Base-by-base conservation (phyloP, 2,329 filamentous ascomycete species). In the Fusarium drepaniforme region DNA sequence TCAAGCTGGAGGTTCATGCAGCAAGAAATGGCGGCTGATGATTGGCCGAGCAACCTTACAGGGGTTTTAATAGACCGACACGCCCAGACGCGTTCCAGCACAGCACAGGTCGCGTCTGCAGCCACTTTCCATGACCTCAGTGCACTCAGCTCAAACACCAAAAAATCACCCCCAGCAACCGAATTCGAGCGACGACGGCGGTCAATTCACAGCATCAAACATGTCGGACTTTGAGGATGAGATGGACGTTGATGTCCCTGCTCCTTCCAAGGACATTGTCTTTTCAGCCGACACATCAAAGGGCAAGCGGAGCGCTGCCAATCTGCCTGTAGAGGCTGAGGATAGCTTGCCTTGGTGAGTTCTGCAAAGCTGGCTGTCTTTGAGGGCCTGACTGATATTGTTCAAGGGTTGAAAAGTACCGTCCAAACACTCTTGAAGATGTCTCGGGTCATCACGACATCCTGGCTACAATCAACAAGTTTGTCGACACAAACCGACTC, bases 371-470 rank as follows among this genome's bases (percentile, higher is more conserved):
- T 21, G 7, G 0, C 3, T 18, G 1, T 11, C 49, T 3, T 11
- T 46, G 13, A 33, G 4, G 11, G 9, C 18, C 16, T 1, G 13
- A 13, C 42, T 66, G 38, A 60, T 67, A 38, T 8, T 16, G 12
- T 38, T 28, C 33, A 70, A 95, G 94, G 96, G 95, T 99, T 11
- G 97, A 99, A 82, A 99, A 99, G 81, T 99, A 98, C 85, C 91
- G 97, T 64, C 97, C 97, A 21, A 92, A 92, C 72, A 95, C 94
- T 2, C 90, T 99, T 56, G 91, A 93, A 77, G 97, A 99, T 84
- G 97, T 99, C 68, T 97, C 95, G 4, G 97, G 97, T 23, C 97
- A 99, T 84, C 94, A 98, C 81, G 97, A 99, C 84, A 98, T 99
- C 80, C 91, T 99, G 74, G 92, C 96, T 6, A 99, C 97, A 3